Base-by-base conservation (phyloP, 352 stramenopile species). In the Aphanomyces euteiches region DNA sequence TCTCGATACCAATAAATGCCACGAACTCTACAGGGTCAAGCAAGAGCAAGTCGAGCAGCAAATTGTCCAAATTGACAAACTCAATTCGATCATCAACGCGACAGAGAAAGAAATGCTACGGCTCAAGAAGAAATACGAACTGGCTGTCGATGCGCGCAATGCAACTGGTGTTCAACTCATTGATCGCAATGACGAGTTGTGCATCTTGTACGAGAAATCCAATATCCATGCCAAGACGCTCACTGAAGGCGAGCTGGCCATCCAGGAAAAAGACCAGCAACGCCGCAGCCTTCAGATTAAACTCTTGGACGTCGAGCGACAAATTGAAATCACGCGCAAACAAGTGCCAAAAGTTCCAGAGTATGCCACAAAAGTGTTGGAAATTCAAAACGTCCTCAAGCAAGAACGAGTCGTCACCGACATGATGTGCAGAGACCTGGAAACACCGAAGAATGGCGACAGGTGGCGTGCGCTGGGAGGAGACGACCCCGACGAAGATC, bases 131-230 rank as follows among this genome's bases (percentile, higher is more conserved):
- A 85, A 85, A 65, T 98, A 96, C 75, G 93, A 98, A 66, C 78
- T 82, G 5, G 86, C 89, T 0, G 88, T 97, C 36, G 88, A 96
- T 67, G 85, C 83, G 19, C 83, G 90, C 40, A 97, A 97, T 64
- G 78, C 87, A 17, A 93, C 90, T 21, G 90, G 91, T 34, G 90
- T 98, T 36, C 87, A 98, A 75, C 81, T 98, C 47, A 98, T 98
- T 66, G 92, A 98, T 77, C 82, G 93, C 47, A 98, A 98, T 74
- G 92, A 98, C 74, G 93, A 98, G 77, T 80, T 98, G 7, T 98
- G 93, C 66, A 96, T 98, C 69, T 72, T 98, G 48, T 98, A 98
- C 73, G 94, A 98, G 69, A 96, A 97, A 73, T 72, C 85, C 3
- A 97, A 97, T 75, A 67, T 97, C 4, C 88, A 97, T 64, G 90